A percentile compares a stretch with the other conserved stretches of the same genome.
These are phyloP conservation scores for Citrus hindsii DNA, from an alignment of 345 rosid genomes.

Conservation along the genomic window DNA sequence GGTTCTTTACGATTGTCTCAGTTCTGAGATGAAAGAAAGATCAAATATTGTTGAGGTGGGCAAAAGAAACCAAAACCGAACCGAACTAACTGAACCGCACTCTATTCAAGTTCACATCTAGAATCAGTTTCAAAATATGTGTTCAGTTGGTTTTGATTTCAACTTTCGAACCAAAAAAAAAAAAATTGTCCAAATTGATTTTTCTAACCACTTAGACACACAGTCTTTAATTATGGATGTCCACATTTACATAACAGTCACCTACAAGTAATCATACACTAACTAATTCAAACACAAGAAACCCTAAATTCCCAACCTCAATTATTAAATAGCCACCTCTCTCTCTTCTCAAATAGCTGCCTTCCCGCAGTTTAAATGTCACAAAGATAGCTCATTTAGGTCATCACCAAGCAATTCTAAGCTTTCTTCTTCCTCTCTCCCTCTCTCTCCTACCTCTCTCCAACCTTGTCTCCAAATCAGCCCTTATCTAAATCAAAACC, in stretches of 20 bases:
- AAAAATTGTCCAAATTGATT: background rate
- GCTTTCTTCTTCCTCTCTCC: background rate
- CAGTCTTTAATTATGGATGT: background rate
- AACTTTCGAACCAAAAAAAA: too few species aligned
- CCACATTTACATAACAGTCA: background rate
- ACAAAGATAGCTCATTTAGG: background rate
- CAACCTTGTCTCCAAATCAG: too few species aligned
- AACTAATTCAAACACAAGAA: background rate
- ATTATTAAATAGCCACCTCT: background rate
- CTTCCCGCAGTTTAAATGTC: background rate
- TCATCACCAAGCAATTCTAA: background rate
- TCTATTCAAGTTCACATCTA: too few species aligned
- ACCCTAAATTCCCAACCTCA: background rate
- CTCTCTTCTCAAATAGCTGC: background rate
- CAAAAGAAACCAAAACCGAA: too few species aligned
- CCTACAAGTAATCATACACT: background rate
- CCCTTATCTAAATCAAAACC: too few species aligned
- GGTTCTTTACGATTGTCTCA: background rate
- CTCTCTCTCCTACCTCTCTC: too few species aligned
- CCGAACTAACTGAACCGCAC: too few species aligned
- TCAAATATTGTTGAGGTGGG: too few species aligned
- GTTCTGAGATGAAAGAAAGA: background rate
- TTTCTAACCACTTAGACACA: background rate
- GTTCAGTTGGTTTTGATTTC: background rate
- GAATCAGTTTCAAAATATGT: too few species aligned